A percentile compares a stretch with the other conserved stretches of the same genome.
These are phyloP conservation scores for Fusarium sp. DNA, from an alignment of 2,329 filamentous ascomycete species.

Conservation along the genomic window DNA sequence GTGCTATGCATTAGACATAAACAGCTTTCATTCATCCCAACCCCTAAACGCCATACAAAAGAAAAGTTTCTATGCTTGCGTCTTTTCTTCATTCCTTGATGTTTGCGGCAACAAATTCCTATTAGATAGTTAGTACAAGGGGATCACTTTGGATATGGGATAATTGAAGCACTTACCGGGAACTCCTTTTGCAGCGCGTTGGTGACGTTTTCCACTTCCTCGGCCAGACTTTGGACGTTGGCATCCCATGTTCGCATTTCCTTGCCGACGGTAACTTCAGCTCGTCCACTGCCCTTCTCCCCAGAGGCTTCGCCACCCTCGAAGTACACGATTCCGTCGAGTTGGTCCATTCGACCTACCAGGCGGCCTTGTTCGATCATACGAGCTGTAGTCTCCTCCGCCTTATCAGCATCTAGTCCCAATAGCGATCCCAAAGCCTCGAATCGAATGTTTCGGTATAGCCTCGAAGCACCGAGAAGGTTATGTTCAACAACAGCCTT, in stretches of 20 bases:
- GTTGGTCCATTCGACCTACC: slow-evolving; percentile 91
- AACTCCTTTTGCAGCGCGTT: slow-evolving; percentile 84
- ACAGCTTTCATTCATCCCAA: slow-evolving; percentile 29
- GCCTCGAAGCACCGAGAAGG: slow-evolving; percentile 81
- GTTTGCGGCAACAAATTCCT: slow-evolving; percentile 69
- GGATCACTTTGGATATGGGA: neutral
- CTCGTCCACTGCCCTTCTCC: slow-evolving; percentile 73
- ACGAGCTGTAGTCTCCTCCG: slow-evolving; percentile 88
- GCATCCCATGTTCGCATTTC: slow-evolving; percentile 89
- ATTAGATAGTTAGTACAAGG: slow-evolving; percentile 16
- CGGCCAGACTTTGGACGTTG: slow-evolving; percentile 85
- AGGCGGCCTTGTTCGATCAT: slow-evolving; percentile 97
- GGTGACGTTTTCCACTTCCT: slow-evolving; percentile 89
- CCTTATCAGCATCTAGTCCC: slow-evolving; percentile 80
- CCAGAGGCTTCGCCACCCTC: slow-evolving; percentile 77
- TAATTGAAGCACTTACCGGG: slow-evolving; percentile 62
- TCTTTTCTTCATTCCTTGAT: slow-evolving; percentile 52
- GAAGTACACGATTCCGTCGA: slow-evolving; percentile 89
- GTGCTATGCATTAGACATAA: slow-evolving; percentile 35
- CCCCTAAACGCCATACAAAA: slow-evolving; percentile 40
- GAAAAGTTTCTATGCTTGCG: slow-evolving; percentile 32
- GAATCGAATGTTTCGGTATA: slow-evolving; percentile 82
- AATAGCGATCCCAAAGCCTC: slow-evolving; percentile 81
- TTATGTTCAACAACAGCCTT: slow-evolving; percentile 98
- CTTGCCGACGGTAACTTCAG: slow-evolving; percentile 71